Evolutionary conservation across 306 rosid species (phyloP).

Genomic region (Rubus parviflorus): DNA sequence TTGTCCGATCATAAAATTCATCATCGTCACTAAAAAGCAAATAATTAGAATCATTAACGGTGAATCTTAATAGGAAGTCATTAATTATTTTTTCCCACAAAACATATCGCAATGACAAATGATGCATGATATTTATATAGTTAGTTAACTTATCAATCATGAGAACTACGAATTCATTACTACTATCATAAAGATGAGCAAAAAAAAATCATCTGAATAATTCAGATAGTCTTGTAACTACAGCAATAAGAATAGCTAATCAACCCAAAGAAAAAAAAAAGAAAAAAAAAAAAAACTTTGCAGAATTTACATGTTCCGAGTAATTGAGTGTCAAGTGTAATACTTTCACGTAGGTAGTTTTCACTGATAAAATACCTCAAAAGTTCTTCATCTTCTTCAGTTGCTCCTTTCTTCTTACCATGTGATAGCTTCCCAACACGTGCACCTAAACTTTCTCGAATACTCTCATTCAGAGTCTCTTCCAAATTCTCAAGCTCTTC

Average conservation of each 20-base stretch:
- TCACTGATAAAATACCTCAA: slow-evolving; percentile 48
- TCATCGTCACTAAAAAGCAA: slow-evolving; percentile 74
- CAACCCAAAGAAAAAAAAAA: no score
- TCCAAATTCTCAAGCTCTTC: slow-evolving; percentile 98
- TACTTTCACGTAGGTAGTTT: background rate
- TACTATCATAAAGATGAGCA: background rate
- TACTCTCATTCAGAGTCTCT: slow-evolving; percentile 94
- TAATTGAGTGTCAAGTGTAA: background rate
- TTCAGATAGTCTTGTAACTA: background rate
- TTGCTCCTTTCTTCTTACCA: slow-evolving; percentile 76
- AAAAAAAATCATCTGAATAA: background rate
- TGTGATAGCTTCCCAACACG: slow-evolving; percentile 54
- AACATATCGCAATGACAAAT: background rate
- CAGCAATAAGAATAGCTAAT: no score
- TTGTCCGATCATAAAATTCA: slow-evolving; percentile 92
- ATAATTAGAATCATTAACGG: slow-evolving; percentile 15
- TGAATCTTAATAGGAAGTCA: background rate
- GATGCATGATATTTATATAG: background rate
- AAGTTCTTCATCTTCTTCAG: slow-evolving; percentile 73
- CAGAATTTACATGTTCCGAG: background rate
- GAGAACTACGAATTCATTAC: background rate
- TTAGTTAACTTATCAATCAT: background rate
- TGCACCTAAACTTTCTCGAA: slow-evolving; percentile 86
- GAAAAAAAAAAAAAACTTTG: no score
- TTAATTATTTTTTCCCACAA: background rate